These are phyloP conservation scores for Xylaria telfairii DNA, from an alignment of 495 filamentous ascomycete genomes.

Conservation along the genomic window DNA sequence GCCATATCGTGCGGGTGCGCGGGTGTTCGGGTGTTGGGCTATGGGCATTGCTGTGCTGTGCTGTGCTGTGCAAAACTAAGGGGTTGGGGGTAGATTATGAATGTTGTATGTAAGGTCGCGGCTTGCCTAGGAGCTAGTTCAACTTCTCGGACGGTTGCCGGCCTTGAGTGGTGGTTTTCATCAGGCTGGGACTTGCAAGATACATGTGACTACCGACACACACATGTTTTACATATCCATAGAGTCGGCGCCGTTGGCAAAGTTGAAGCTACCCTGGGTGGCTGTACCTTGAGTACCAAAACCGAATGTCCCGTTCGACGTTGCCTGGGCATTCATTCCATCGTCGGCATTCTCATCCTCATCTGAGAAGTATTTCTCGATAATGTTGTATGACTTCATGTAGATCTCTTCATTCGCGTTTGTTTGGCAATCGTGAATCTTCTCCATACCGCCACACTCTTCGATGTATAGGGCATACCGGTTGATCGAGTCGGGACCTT, in stretches of 20 bases:
- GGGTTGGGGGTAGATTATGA: constrained; percentile 27
- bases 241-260: constrained; percentile 89
- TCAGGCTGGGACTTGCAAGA: constrained; percentile 13
- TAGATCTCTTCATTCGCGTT: constrained; percentile 99
- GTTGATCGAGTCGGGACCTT: constrained; percentile 83
- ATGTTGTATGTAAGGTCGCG: constrained; percentile 38
- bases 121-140: constrained; percentile 31
- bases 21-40: constrained; percentile 29
- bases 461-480: constrained; percentile 98
- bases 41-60: constrained; percentile 19
- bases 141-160: constrained; percentile 24
- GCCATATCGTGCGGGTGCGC: constrained; percentile 30
- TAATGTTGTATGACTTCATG: constrained; percentile 99
- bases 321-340: constrained; percentile 56
- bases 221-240: constrained; percentile 92
- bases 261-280: constrained; percentile 80
- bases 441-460: constrained; percentile 98
- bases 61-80: constrained; percentile 26
- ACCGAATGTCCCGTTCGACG: constrained; percentile 77
- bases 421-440: constrained; percentile 99
- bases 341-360: constrained; percentile 88
- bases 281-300: constrained; percentile 75
- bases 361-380: constrained; percentile 99
- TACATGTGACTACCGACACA: constrained; percentile 27
- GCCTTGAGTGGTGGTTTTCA: constrained; percentile 17